Evolutionary conservation across 495 filamentous ascomycete species (phyloP).

Genomic region (Venustampulla echinocandica): DNA sequence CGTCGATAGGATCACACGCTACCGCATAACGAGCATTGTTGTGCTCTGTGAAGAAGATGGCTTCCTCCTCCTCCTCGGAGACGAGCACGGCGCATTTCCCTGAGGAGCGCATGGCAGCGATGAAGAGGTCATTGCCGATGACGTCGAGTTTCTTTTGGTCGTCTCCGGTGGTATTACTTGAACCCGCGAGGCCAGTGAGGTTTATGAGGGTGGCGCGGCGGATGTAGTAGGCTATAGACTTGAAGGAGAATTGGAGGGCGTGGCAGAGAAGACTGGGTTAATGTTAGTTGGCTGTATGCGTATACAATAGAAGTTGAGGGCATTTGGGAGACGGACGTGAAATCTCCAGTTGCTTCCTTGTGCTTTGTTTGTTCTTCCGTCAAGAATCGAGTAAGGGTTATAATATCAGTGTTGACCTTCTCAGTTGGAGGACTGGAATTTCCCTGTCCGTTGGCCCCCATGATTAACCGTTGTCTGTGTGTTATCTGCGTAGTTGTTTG

Average conservation of each 20-base stretch:
- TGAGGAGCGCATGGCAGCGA: slow-evolving; percentile 83
- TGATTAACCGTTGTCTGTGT: slow-evolving; percentile 16
- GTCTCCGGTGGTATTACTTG: slow-evolving; percentile 90
- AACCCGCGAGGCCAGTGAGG: slow-evolving; percentile 87
- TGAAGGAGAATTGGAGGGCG: slow-evolving; percentile 98
- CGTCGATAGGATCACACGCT: slow-evolving; percentile 96
- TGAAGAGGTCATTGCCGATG: slow-evolving; percentile 96
- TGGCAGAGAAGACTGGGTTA: slow-evolving; percentile 76
- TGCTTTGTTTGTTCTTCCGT: slow-evolving; percentile 92
- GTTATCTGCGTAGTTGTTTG: too few species aligned
- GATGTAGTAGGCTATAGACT: slow-evolving; percentile 99
- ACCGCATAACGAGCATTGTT: slow-evolving; percentile 84
- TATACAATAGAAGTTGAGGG: background rate
- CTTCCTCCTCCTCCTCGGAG: slow-evolving; percentile 92
- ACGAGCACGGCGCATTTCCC: slow-evolving; percentile 85
- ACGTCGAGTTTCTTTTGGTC: slow-evolving; percentile 99
- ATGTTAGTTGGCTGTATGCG: slow-evolving; percentile 5
- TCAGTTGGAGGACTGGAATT: slow-evolving; percentile 46
- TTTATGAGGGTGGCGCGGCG: slow-evolving; percentile 95
- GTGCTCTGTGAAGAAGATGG: slow-evolving; percentile 76
- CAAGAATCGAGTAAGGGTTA: slow-evolving; percentile 89
- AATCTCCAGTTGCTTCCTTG: slow-evolving; percentile 93
- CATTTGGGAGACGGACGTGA: slow-evolving; percentile 62
- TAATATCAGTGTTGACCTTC: slow-evolving; percentile 88
- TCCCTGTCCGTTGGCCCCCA: slow-evolving; percentile 30